Evolutionary conservation across 345 rosid genomes (phyloP).

Genomic region (Isatis tinctoria): DNA sequence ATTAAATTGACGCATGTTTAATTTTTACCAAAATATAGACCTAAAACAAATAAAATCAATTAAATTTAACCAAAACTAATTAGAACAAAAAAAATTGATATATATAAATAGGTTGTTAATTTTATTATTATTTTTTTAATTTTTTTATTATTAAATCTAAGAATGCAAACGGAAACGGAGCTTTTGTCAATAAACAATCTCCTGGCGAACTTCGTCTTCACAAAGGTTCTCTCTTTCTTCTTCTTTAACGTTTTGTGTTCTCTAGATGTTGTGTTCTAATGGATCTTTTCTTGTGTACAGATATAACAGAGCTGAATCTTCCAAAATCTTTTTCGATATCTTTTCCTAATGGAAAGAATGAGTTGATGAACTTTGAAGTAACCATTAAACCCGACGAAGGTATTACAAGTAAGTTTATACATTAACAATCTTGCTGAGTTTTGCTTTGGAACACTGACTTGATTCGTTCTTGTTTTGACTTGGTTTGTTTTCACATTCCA

Average conservation of each 20-base stretch:
- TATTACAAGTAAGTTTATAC: conserved; percentile 51
- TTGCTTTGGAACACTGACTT: neutral
- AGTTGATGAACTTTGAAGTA: conserved; percentile 73
- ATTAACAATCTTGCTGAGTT: neutral
- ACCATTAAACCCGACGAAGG: conserved; percentile 74
- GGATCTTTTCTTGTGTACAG: conserved; percentile 26
- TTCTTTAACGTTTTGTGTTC: neutral
- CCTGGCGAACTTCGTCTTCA: conserved; percentile 86
- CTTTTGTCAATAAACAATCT: conserved; percentile 50
- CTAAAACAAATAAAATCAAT: too few species aligned
- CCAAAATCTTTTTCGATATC: conserved; percentile 50
- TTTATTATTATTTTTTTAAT: too few species aligned
- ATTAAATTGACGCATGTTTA: too few species aligned
- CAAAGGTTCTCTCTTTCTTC: conserved; percentile 48
- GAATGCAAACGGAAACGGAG: conserved; percentile 40
- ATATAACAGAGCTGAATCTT: conserved; percentile 71
- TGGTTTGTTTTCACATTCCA: conserved; percentile 81
- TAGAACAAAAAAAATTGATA: too few species aligned
- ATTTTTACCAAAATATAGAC: too few species aligned
- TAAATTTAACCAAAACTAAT: too few species aligned
- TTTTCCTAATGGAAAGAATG: conserved; percentile 70
- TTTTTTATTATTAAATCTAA: too few species aligned
- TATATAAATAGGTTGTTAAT: too few species aligned
- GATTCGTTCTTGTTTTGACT: neutral
- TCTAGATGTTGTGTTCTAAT: neutral